These are phyloP conservation scores for Juglanconis oblonga DNA, from an alignment of 2,329 filamentous ascomycete species.

Conservation along the genomic window DNA sequence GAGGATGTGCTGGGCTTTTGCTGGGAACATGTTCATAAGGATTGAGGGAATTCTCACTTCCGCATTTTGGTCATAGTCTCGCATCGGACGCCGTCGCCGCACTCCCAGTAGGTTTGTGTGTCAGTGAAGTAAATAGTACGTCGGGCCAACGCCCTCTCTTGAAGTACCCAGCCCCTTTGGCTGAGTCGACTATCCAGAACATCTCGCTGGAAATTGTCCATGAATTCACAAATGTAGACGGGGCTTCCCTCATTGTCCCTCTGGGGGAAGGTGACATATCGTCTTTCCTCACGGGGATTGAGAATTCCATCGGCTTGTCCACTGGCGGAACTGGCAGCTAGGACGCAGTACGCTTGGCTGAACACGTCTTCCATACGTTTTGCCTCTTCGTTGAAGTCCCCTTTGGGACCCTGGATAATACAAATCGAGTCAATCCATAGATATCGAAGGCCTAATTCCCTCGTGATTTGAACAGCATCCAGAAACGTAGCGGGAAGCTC, in stretches of 20 bases:
- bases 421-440: slow-evolving; percentile 18
- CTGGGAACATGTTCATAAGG: neutral
- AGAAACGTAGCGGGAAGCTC: neutral
- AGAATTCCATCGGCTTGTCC: slow-evolving; percentile 23
- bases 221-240: slow-evolving; percentile 26
- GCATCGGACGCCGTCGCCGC: slow-evolving; percentile 32
- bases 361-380: slow-evolving; percentile 24
- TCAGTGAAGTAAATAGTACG: slow-evolving; percentile 36
- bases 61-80: slow-evolving; percentile 30
- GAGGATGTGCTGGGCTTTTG: neutral
- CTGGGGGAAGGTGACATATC: slow-evolving; percentile 10
- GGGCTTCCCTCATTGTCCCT: neutral
- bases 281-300: slow-evolving; percentile 8
- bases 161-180: slow-evolving; percentile 36
- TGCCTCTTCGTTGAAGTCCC: slow-evolving; percentile 21
- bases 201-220: slow-evolving; percentile 31
- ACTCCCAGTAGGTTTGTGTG: slow-evolving; percentile 37
- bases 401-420: slow-evolving; percentile 9
- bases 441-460: neutral
- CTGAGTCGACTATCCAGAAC: slow-evolving; percentile 31
- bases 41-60: slow-evolving; percentile 28
- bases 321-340: slow-evolving; percentile 21
- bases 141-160: slow-evolving; percentile 33
- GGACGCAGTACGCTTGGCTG: slow-evolving; percentile 24
- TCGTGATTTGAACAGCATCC: slow-evolving; percentile 5